Evolutionary conservation across 306 rosid genomes (phyloP), one percentile per base, ranked within the genome.

Genomic region (Trifolium fragiferum): DNA sequence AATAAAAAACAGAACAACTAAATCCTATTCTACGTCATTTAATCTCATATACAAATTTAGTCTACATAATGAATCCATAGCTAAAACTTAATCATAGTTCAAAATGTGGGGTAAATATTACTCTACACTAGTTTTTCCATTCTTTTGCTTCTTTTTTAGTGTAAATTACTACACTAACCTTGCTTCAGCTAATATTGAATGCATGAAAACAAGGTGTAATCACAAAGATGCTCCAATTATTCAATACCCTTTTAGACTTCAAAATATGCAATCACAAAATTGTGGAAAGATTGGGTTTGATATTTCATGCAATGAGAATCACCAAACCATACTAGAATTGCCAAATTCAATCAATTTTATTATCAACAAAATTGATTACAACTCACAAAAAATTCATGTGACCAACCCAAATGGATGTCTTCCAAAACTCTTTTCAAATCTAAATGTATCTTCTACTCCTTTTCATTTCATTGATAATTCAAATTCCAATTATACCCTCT

Each of bases 341-440:
- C 70, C 70, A 46, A 4, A 6, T 38, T 66, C 66, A 23, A 63
- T 54, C 9, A 66, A 40, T 7, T 41, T 75, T 10, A 0, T 40
- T 23, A 35, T 65, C 46, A 76, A 38, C 10, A 40, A 40, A 21
- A 76, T 76, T n/a, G 27, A 76, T 76, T 76, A 65, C 67, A 54
- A 54, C 33, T 21, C 66, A 14, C 66, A 66, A 37, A 7, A 4
- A 2, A 40, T 76, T 76, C 20, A 65, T 33, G 40, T 76, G 6
- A 53, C 66, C 16, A 15, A 15, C 57, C 73, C 55, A 21, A 16
- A 66, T 76, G 58, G 46, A 38, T 76, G 73, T 63, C 6, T 76
- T 55, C 55, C 66, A 38, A 76, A 11, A 15, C 57, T 38, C 21
- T 11, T 76, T 30, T 58, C 33, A 12, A 14, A 40, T 27, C 7